These are phyloP conservation scores for Pseudocohnilembus persalinus DNA, from an alignment of 169 alveolate species.

Conservation along the genomic window DNA sequence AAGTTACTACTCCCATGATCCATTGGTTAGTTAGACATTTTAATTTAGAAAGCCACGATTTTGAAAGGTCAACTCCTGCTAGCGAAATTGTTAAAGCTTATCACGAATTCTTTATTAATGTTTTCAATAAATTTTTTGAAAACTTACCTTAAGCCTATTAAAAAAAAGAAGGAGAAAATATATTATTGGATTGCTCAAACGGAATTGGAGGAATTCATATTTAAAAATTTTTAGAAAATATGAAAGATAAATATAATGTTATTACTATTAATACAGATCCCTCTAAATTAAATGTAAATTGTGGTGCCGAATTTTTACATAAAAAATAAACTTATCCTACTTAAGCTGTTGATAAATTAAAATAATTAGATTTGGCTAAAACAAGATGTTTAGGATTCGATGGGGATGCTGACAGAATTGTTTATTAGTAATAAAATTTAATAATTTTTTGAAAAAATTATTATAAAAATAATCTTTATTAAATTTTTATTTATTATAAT, in stretches of 20 bases:
- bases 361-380: constrained; percentile 19
- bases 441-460: constrained; percentile 25
- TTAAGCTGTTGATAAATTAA: constrained; percentile 26
- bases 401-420: constrained; percentile 92
- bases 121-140: constrained; percentile 1
- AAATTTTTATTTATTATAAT: neutral
- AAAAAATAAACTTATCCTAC: constrained; percentile 72
- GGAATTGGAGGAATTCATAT: constrained; percentile 76
- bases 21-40: constrained; percentile 16
- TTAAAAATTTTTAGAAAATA: constrained; percentile 30
- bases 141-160: constrained; percentile 14
- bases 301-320: constrained; percentile 91
- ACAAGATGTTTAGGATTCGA: constrained; percentile 59
- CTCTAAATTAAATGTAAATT: constrained; percentile 67
- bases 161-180: constrained; percentile 40
- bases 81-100: constrained; percentile 9
- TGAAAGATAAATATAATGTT: constrained; percentile 34
- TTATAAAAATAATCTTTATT: too few species aligned
- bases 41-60: constrained; percentile 1
- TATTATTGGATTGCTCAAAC: constrained; percentile 72
- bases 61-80: constrained; percentile 1
- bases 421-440: constrained; percentile 60
- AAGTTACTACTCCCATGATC: constrained; percentile 76
- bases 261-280: constrained; percentile 43
- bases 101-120: neutral